These are phyloP conservation scores for Yamadazyma conglobata DNA, from an alignment of 1,139 yeast genomes.

Conservation along the genomic window DNA sequence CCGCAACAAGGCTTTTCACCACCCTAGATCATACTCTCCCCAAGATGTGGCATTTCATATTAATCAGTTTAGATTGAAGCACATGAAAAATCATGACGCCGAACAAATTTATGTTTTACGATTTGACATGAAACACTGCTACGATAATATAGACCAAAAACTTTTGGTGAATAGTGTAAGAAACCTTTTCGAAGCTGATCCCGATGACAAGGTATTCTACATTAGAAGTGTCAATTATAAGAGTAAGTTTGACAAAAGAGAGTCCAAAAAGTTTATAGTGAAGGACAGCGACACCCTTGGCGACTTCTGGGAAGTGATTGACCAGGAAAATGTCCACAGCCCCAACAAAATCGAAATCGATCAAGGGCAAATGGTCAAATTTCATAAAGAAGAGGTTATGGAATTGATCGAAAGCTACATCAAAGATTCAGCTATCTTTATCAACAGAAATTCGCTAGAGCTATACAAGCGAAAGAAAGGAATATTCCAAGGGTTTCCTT, in stretches of 20 bases:
- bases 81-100: constrained; percentile 19
- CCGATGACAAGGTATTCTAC: constrained; percentile 19
- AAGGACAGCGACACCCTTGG: constrained; percentile 8
- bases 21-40: constrained; percentile 26
- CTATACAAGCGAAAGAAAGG: constrained; percentile 54
- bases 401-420: constrained; percentile 11
- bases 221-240: constrained; percentile 19
- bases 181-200: constrained; percentile 22
- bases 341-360: constrained; percentile 10
- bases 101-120: constrained; percentile 54
- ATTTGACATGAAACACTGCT: constrained; percentile 78
- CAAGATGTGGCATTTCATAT: constrained; percentile 25
- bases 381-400: constrained; percentile 11
- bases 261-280: constrained; percentile 6
- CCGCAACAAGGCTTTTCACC: constrained; percentile 13
- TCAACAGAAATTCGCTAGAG: constrained; percentile 8
- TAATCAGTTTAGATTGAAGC: constrained; percentile 12
- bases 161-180: constrained; percentile 36
- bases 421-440: constrained; percentile 14
- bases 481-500: constrained; percentile 80
- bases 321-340: constrained; percentile 2
- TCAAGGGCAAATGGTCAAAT: constrained; percentile 11
- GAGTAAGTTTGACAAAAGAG: constrained; percentile 12
- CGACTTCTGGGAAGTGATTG: constrained; percentile 7
- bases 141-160: constrained; percentile 64